Base-by-base conservation (phyloP, 2,329 filamentous ascomycete genomes). In the Dothideomycetidae sp. region DNA sequence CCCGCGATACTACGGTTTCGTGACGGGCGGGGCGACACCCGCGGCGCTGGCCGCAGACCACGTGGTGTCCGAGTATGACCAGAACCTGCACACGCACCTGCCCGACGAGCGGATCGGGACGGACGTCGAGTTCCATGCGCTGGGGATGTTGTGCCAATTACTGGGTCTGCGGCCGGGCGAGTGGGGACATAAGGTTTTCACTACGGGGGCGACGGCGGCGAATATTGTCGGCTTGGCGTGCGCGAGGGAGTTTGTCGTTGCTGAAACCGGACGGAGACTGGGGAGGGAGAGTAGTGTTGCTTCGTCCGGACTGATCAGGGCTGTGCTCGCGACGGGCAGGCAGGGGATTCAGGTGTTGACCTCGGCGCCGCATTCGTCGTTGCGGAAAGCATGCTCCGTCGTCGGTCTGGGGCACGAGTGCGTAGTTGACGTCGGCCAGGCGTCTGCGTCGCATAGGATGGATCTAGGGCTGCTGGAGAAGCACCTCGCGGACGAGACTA, bases 61-160 rank as follows among this genome's bases (percentile, higher is more conserved):
- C 45, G 60, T 93, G n/a, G 84, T 88, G 43, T 77, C 77, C 4
- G 70, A 73, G 5, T 71, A 78, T 43, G 86, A 94, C 53, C 83
- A 93, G 54, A 93, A 86, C 55, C 76, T 85, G 3, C 71, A 78
- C 41, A 81, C 93, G 1, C 85, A 94, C 54, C 64, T 93, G 1
- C 78, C 83, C 0, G 62, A 66, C 13, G 81, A 93, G 55, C 80
- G 75, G 0, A 68, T 86, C 18, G 71, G 75, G 13, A 92, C 84
- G 0, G 71, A 75, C 15, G 69, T 94, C 7, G 86, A 94, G 56
- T 74, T 78, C 44, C 66, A 68, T 10, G 75, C 86, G 0, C 59
- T 93, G 36, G 58, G 64, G 12, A 73, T 93, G 63, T 58, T 93
- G 3, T 62, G 73, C 33, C 68, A 78, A 28, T 56, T 93, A 2